Conservation (phyloP, 176 grass and related monocot genomes). For the Lolium multiflorum region DNA sequence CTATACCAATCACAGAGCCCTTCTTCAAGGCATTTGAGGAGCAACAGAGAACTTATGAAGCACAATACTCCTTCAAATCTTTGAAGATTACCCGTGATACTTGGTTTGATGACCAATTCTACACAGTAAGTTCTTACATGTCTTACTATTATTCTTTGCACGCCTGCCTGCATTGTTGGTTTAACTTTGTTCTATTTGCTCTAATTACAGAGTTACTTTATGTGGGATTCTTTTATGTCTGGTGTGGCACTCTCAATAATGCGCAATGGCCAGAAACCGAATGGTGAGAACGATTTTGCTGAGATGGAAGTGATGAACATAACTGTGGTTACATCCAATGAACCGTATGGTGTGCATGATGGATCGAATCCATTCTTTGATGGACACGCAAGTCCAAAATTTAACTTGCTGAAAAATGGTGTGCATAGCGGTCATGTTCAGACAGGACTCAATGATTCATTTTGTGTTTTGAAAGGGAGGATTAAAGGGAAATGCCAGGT, state of each 20-base stretch:
- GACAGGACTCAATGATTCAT: conserved; percentile 54
- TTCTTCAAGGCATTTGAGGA: conserved; percentile 62
- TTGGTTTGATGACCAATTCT: conserved; percentile 54
- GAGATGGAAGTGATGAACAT: conserved; percentile 69
- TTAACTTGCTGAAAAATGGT: conserved; percentile 49
- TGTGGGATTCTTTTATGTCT: conserved; percentile 81
- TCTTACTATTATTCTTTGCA: background rate
- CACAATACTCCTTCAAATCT: conserved; percentile 66
- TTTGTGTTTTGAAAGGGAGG: conserved; percentile 53
- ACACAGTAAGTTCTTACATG: conserved; percentile 23
- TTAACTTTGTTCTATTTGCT: background rate
- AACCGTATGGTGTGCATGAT: conserved; percentile 60
- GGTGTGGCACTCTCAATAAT: conserved; percentile 70
- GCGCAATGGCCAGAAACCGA: conserved; percentile 41
- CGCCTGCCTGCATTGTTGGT: background rate
- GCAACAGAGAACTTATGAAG: conserved; percentile 59
- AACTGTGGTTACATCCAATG: conserved; percentile 72
- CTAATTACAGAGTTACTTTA: conserved; percentile 59
- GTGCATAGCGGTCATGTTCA: conserved; percentile 84
- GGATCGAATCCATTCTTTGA: conserved; percentile 80
- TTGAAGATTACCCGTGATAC: conserved; percentile 60
- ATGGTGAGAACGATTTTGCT: conserved; percentile 64
- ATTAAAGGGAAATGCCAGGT: conserved; percentile 71
- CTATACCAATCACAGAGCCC: conserved; percentile 60
- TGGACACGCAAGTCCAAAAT: conserved; percentile 53